phyloP scores from a whole-genome alignment of 116 monocot species.

The Cymodocea nodosa region DNA sequence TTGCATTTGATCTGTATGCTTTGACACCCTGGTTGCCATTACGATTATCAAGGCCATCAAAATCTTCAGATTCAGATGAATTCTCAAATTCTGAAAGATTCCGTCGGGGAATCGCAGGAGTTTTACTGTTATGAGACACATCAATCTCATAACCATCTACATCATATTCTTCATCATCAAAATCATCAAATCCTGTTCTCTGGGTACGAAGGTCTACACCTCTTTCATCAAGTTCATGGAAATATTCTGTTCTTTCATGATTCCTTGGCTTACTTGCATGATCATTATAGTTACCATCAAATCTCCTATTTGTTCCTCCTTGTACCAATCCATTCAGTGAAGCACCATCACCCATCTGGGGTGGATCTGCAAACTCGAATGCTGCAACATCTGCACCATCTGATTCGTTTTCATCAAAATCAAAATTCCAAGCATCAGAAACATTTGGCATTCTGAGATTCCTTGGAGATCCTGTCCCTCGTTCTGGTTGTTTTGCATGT shows the following conservation, averaged over 20 bases:
- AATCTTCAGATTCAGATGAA: conserved; percentile 45
- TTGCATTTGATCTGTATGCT: conserved; percentile 16
- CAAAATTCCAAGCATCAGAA: conserved; percentile 89
- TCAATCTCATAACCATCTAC: conserved; percentile 85
- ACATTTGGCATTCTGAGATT: conserved; percentile 29
- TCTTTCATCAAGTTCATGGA: conserved; percentile 24
- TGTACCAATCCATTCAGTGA: conserved; percentile 10
- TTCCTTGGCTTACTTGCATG: conserved; percentile 1
- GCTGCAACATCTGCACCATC: conserved; percentile 99
- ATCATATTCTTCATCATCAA: conserved; percentile 95
- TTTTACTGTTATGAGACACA: conserved; percentile 9
- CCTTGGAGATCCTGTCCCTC: conserved; percentile 15
- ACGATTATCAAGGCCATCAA: conserved; percentile 17
- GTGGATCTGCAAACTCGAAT: conserved; percentile 89
- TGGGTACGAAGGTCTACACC: conserved; percentile 7
- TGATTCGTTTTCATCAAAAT: conserved; percentile 88
- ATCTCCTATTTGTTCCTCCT: conserved; percentile 14
- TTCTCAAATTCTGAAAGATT: conserved; percentile 58
- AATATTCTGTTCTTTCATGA: conserved; percentile 17
- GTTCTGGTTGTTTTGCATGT: conserved; percentile 23
- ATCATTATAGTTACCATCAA: conserved; percentile 16
- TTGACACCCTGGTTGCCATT: conserved; percentile 10
- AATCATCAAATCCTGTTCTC: conserved; percentile 74
- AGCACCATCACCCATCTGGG: conserved; percentile 15
- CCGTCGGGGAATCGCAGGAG: conserved; percentile 22